Conservation (phyloP, 2,329 filamentous ascomycete species). For the Colletotrichum sp. region DNA sequence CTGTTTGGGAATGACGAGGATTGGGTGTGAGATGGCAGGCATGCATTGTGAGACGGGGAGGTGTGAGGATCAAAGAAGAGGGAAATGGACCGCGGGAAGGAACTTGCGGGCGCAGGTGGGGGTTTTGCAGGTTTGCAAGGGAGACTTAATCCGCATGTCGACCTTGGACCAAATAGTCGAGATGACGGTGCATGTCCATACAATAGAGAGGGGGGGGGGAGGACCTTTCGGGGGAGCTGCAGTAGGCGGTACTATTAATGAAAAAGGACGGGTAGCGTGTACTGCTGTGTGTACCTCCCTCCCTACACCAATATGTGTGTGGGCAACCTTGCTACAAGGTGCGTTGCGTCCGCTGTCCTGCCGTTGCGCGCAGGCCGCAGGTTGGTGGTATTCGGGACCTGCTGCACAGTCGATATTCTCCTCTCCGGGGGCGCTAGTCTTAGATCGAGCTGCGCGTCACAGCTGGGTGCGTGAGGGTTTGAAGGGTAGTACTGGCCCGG, state of each 20-base stretch:
- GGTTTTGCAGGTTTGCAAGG: conserved; percentile 2
- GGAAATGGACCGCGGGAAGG: not conserved
- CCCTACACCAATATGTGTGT: not conserved
- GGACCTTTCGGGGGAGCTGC: not conserved
- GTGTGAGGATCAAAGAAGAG: conserved; percentile 1
- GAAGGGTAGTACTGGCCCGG: not conserved
- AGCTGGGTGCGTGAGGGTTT: conserved; percentile 10
- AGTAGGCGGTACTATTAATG: not conserved
- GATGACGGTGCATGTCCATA: conserved; percentile 4
- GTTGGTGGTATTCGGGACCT: conserved; percentile 17
- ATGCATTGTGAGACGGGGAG: conserved; percentile 8
- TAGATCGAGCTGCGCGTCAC: conserved; percentile 21
- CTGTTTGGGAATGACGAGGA: conserved; percentile 20
- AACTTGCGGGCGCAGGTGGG: conserved; percentile 5
- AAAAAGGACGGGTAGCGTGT: not conserved
- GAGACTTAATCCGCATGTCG: not conserved
- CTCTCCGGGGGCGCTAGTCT: conserved; percentile 13
- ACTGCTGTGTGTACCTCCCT: not conserved
- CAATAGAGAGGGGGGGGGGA: not conserved
- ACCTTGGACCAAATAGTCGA: not conserved
- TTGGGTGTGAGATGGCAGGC: not conserved
- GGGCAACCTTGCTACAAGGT: not conserved
- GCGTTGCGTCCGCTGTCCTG: not conserved
- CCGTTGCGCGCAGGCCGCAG: not conserved
- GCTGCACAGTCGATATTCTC: conserved; percentile 21